A percentile compares a stretch with the other conserved stretches of the same genome.
Evolutionary conservation across 495 filamentous ascomycete species (phyloP).

Genomic region (Jackrogersella multiformis): DNA sequence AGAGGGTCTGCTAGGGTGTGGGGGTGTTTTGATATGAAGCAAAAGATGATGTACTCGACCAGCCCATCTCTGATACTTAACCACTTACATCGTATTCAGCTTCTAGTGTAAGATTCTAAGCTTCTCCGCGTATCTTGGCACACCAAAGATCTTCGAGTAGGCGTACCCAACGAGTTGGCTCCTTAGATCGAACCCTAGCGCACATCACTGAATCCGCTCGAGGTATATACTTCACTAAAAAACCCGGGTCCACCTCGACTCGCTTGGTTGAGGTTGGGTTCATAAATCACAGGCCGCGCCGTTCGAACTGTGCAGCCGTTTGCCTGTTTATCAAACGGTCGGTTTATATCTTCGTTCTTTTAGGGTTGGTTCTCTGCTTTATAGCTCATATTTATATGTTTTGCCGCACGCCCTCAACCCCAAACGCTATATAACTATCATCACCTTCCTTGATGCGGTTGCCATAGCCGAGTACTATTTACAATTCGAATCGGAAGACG

Average conservation of each 20-base stretch:
- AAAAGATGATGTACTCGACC: constrained; percentile 41
- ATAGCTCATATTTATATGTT: constrained; percentile 22
- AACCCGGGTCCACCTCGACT: constrained; percentile 10
- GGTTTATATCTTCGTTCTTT: constrained; percentile 10
- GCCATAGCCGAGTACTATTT: neutral
- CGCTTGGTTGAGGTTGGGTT: neutral
- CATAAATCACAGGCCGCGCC: constrained; percentile 14
- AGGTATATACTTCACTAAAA: constrained; percentile 39
- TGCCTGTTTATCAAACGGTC: constrained; percentile 17
- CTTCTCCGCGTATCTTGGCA: constrained; percentile 40
- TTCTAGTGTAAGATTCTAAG: constrained; percentile 27
- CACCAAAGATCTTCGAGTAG: constrained; percentile 38
- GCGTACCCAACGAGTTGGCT: constrained; percentile 40
- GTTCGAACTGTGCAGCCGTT: neutral
- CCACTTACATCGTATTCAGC: constrained; percentile 42
- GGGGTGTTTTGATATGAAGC: constrained; percentile 37
- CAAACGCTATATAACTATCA: neutral
- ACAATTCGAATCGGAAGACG: neutral
- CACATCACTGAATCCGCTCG: constrained; percentile 32
- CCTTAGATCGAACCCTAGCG: constrained; percentile 39
- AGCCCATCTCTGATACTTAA: constrained; percentile 38
- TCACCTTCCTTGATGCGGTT: neutral
- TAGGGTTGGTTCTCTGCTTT: constrained; percentile 35
- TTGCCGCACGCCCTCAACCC: neutral
- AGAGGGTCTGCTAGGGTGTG: constrained; percentile 34